phyloP scores from a whole-genome alignment of 345 rosid species.

The Eucalyptus microcorys region DNA sequence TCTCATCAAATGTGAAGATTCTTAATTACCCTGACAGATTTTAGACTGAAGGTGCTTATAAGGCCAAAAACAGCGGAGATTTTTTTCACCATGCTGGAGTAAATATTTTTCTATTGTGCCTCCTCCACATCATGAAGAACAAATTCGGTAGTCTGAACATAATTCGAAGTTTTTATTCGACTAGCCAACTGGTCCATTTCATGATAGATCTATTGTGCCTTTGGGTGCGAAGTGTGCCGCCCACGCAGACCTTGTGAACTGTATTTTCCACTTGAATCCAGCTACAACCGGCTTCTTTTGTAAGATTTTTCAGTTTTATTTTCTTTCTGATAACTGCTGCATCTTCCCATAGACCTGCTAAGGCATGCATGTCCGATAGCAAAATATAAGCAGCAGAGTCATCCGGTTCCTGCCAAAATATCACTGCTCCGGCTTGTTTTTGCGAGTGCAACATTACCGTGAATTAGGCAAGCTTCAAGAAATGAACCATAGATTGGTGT shows the following conservation, averaged over 20 bases:
- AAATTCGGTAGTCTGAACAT: neutral
- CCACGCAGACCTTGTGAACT: neutral
- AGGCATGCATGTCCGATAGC: constrained; percentile 55
- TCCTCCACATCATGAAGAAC: neutral
- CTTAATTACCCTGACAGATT: no score
- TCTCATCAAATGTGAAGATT: neutral
- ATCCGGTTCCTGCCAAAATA: constrained; percentile 20
- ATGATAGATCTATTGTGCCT: neutral
- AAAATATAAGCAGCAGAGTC: no score
- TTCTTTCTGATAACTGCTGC: constrained; percentile 9
- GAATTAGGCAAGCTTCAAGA: constrained; percentile 62
- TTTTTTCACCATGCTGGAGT: no score
- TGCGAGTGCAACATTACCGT: constrained; percentile 34
- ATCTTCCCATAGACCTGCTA: constrained; percentile 41
- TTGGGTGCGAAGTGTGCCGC: neutral
- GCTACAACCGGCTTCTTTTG: neutral
- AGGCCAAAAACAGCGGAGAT: no score
- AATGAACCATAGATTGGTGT: constrained; percentile 48
- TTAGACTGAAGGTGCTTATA: neutral
- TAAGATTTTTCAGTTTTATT: neutral
- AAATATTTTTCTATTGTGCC: neutral
- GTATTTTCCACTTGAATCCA: neutral
- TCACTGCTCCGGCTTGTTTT: constrained; percentile 37
- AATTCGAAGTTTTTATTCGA: no score
- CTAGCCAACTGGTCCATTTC: neutral